phyloP scores from a whole-genome alignment of 2,329 filamentous ascomycete species.

The Hypoxylon sp. region DNA sequence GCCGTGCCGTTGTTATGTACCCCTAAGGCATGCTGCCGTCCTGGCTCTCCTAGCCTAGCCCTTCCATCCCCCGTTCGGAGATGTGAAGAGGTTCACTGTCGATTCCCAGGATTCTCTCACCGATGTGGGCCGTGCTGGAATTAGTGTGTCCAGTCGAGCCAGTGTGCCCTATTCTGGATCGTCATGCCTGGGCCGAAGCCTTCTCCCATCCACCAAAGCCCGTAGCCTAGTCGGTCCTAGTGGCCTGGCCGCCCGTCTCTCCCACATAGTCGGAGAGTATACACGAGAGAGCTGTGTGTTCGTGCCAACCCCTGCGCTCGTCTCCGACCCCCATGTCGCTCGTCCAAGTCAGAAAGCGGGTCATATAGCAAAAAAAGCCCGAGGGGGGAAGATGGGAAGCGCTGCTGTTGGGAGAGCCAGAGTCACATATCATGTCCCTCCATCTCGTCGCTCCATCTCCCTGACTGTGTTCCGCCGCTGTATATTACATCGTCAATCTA shows the following conservation, averaged over 20 bases:
- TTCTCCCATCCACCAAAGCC: slow-evolving; percentile 30
- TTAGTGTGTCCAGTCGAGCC: too few relatives aligned
- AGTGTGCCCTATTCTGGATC: slow-evolving; percentile 26
- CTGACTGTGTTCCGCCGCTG: slow-evolving; percentile 47
- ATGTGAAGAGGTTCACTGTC: slow-evolving; percentile 6
- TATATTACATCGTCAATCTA: slow-evolving; percentile 55
- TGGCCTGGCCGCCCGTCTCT: slow-evolving; percentile 30
- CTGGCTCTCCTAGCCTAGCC: slow-evolving; percentile 2
- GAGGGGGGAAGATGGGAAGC: slow-evolving; percentile 33
- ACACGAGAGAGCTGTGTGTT: slow-evolving; percentile 32
- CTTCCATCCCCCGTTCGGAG: too few relatives aligned
- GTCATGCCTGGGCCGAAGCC: slow-evolving; percentile 18
- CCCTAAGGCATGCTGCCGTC: not conserved
- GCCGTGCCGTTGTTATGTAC: slow-evolving; percentile 2
- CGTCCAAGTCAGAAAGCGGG: slow-evolving; percentile 39
- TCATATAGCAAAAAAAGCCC: slow-evolving; percentile 42
- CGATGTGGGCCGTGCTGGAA: slow-evolving; percentile 30
- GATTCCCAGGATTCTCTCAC: slow-evolving; percentile 22
- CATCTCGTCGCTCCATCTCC: slow-evolving; percentile 38
- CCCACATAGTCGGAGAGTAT: slow-evolving; percentile 16
- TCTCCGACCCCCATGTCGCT: slow-evolving; percentile 37
- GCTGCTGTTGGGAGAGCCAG: slow-evolving; percentile 36
- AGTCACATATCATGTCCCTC: slow-evolving; percentile 40
- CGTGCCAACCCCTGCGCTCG: slow-evolving; percentile 37
- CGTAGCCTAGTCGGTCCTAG: slow-evolving; percentile 38